These are phyloP conservation scores for Colletotrichum gloeosporioides DNA, from an alignment of 2,329 filamentous ascomycete genomes.

Conservation along the genomic window DNA sequence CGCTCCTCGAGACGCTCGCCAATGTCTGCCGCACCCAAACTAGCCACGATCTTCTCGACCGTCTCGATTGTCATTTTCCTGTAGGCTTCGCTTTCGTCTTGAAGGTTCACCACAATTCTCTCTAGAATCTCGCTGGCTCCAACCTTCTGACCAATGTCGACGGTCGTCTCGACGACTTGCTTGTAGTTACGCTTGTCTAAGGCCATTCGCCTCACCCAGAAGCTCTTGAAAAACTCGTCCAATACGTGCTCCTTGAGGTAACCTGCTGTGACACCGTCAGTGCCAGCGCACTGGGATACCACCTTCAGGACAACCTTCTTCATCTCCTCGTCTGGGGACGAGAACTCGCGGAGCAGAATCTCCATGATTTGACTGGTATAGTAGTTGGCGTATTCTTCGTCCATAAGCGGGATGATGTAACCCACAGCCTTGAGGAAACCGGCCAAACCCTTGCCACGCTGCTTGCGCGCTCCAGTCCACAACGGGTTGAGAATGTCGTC, in stretches of 20 bases:
- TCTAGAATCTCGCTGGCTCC: slow-evolving; percentile 95
- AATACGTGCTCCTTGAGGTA: slow-evolving; percentile 96
- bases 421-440: slow-evolving; percentile 97
- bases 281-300: slow-evolving; percentile 92
- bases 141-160: slow-evolving; percentile 97
- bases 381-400: slow-evolving; percentile 99
- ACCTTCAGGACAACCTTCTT: slow-evolving; percentile 99
- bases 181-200: slow-evolving; percentile 97
- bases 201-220: slow-evolving; percentile 97
- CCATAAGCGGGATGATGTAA: slow-evolving; percentile 98
- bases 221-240: slow-evolving; percentile 97
- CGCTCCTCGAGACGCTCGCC: slow-evolving; percentile 91
- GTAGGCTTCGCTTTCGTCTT: slow-evolving; percentile 97
- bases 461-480: slow-evolving; percentile 95
- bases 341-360: slow-evolving; percentile 93
- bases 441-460: slow-evolving; percentile 93
- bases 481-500: slow-evolving; percentile 96
- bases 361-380: slow-evolving; percentile 99
- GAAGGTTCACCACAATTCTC: slow-evolving; percentile 91
- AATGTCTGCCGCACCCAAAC: slow-evolving; percentile 91
- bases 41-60: slow-evolving; percentile 93
- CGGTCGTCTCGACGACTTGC: slow-evolving; percentile 97
- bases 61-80: slow-evolving; percentile 99
- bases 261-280: slow-evolving; percentile 90
- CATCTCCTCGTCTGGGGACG: slow-evolving; percentile 98